Percentiles rank a stretch among this genome's conserved stretches.
phyloP scores from a whole-genome alignment of 2,329 filamentous ascomycete genomes.

The Cladosporium sp. region DNA sequence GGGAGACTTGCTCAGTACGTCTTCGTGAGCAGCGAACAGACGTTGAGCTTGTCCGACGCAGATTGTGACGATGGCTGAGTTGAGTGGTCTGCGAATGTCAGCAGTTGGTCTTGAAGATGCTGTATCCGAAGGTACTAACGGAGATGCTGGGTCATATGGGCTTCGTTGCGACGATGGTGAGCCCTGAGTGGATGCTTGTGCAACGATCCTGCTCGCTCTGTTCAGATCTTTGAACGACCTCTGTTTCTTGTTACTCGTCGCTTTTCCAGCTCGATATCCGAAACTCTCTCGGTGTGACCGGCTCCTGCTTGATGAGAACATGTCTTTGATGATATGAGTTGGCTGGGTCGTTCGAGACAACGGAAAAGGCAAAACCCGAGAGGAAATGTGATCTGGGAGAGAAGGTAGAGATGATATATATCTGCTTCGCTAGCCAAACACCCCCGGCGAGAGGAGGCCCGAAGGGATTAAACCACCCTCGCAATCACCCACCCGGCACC shows the following conservation, averaged over 20 bases:
- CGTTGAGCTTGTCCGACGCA: conserved; percentile 64
- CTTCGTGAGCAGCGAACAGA: conserved; percentile 87
- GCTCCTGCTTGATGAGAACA: conserved; percentile 26
- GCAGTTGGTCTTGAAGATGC: not conserved
- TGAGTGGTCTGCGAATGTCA: conserved; percentile 31
- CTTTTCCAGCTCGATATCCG: conserved; percentile 27
- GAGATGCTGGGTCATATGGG: conserved; percentile 27
- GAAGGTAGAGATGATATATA: no score
- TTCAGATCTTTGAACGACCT: conserved; percentile 29
- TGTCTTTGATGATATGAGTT: conserved; percentile 4
- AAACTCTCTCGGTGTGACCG: conserved; percentile 31
- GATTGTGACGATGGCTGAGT: conserved; percentile 76
- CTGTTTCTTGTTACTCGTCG: conserved; percentile 29
- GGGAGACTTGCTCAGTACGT: conserved; percentile 69
- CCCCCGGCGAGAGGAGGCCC: no score
- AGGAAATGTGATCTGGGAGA: no score
- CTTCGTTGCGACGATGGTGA: conserved; percentile 23
- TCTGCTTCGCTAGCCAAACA: no score
- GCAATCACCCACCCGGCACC: no score
- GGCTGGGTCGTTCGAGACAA: no score
- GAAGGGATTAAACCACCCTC: no score
- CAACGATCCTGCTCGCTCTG: conserved; percentile 21
- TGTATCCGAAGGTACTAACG: conserved; percentile 19
- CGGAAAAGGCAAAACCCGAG: no score
- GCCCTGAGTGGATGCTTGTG: conserved; percentile 17